A percentile compares a stretch with the other conserved stretches of the same genome.
phyloP scores from a whole-genome alignment of 2,329 filamentous ascomycete species.

The Apiospora arundinis region DNA sequence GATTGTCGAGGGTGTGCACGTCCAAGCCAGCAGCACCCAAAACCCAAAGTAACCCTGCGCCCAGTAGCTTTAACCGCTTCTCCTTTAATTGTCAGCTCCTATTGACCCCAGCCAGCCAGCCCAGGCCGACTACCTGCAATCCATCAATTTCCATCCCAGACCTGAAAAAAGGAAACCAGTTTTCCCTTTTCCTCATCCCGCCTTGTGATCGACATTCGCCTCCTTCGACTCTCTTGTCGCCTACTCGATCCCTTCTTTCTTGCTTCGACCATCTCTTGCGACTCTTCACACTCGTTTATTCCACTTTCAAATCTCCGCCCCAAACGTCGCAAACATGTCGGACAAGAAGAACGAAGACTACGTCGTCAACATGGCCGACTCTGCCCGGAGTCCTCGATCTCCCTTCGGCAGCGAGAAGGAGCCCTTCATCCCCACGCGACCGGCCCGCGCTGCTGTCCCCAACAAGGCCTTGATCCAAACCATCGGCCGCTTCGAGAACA shows the following conservation, averaged over 20 bases:
- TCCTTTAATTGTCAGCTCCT: slow-evolving; percentile 14
- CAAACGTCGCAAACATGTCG: slow-evolving; percentile 64
- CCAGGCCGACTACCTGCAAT: slow-evolving; percentile 14
- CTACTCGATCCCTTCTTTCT: slow-evolving; percentile 18
- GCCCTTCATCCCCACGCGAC: slow-evolving; percentile 49
- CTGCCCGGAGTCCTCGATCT: slow-evolving; percentile 48
- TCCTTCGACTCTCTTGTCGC: neutral
- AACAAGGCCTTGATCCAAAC: slow-evolving; percentile 24
- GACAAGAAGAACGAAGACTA: slow-evolving; percentile 92
- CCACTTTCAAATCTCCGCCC: neutral
- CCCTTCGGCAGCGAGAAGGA: slow-evolving; percentile 59
- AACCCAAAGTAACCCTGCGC: neutral
- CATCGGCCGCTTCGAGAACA: slow-evolving; percentile 68
- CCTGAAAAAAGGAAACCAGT: slow-evolving; percentile 10
- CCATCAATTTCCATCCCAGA: slow-evolving; percentile 17
- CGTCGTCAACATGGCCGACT: slow-evolving; percentile 71
- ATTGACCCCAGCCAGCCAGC: slow-evolving; percentile 5
- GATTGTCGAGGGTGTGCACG: no score
- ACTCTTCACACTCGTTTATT: slow-evolving; percentile 18
- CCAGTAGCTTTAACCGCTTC: slow-evolving; percentile 1
- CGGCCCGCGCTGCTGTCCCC: slow-evolving; percentile 46
- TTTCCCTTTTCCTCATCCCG: slow-evolving; percentile 21
- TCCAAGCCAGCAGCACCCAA: neutral
- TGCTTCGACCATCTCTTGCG: slow-evolving; percentile 14
- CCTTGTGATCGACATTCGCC: slow-evolving; percentile 14